Evolutionary conservation across 2,329 filamentous ascomycete species (phyloP).

Genomic region (Verticillium nubilum): DNA sequence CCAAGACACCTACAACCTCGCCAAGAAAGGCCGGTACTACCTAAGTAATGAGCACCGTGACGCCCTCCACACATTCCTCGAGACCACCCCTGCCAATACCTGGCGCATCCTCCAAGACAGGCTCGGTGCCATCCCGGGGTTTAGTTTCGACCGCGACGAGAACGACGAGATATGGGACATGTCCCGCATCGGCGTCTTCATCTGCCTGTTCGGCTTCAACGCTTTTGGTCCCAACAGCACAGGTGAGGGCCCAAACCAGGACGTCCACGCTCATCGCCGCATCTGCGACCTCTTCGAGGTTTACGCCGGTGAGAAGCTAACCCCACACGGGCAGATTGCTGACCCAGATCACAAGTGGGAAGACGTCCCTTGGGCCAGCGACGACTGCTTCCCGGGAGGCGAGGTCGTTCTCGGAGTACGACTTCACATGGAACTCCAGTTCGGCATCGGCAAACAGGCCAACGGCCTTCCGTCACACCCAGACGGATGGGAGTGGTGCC

Average conservation of each 20-base stretch:
- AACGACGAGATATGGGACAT: neutral
- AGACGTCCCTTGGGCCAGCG: neutral
- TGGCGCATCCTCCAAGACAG: neutral
- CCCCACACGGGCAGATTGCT: neutral
- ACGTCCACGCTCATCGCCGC: neutral
- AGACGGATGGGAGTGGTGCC: neutral
- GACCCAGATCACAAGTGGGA: neutral
- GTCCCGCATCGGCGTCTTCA: neutral
- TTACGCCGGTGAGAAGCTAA: neutral
- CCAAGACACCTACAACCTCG: neutral
- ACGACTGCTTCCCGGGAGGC: neutral
- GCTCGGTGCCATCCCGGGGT: neutral
- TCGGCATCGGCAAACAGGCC: neutral
- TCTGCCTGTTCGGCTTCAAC: neutral
- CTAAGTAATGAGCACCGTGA: neutral
- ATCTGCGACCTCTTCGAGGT: neutral
- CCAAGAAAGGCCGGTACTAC: neutral
- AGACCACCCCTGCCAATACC: neutral
- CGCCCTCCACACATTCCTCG: neutral
- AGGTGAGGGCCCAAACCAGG: neutral
- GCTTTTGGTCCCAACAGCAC: neutral
- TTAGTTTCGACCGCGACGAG: neutral
- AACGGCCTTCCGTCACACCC: neutral
- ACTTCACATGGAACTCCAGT: neutral
- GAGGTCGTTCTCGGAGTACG: neutral